Evolutionary conservation across 352 stramenopile genomes (phyloP).

Genomic region (Globisporangium heterothallicum): DNA sequence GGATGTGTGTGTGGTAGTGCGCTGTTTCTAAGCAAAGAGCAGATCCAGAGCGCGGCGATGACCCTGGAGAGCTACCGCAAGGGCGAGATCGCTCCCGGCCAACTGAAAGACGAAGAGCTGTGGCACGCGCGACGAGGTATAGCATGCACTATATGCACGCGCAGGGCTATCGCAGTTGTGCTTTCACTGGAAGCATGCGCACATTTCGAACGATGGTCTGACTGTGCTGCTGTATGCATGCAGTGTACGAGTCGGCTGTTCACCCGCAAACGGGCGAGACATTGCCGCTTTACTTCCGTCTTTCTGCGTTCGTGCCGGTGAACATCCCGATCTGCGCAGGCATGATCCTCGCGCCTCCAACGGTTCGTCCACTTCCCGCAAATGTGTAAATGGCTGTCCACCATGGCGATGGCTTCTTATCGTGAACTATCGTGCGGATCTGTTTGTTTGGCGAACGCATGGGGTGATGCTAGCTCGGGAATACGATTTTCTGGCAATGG

Average conservation of each 20-base stretch:
- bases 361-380: no score
- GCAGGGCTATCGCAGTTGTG: background rate
- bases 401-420: no score
- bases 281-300: conserved; percentile 55
- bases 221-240: background rate
- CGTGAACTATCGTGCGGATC: no score
- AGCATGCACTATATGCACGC: background rate
- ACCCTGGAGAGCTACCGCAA: conserved; percentile 54
- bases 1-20: conserved; percentile 25
- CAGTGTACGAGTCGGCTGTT: conserved; percentile 73
- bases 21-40: conserved; percentile 58
- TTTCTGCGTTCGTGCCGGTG: conserved; percentile 81
- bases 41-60: conserved; percentile 54
- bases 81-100: conserved; percentile 31
- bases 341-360: conserved; percentile 77
- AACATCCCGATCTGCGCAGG: conserved; percentile 86
- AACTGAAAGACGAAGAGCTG: conserved; percentile 62
- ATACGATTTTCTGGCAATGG: conserved; percentile 88
- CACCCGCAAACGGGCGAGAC: conserved; percentile 82
- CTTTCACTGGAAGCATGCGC: background rate
- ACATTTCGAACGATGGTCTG: background rate
- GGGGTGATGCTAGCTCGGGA: no score
- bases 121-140: conserved; percentile 68
- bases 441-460: background rate
- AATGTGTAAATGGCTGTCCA: no score